These are phyloP conservation scores for Euphorbia tirucalli DNA, from an alignment of 345 rosid species.

Conservation along the genomic window DNA sequence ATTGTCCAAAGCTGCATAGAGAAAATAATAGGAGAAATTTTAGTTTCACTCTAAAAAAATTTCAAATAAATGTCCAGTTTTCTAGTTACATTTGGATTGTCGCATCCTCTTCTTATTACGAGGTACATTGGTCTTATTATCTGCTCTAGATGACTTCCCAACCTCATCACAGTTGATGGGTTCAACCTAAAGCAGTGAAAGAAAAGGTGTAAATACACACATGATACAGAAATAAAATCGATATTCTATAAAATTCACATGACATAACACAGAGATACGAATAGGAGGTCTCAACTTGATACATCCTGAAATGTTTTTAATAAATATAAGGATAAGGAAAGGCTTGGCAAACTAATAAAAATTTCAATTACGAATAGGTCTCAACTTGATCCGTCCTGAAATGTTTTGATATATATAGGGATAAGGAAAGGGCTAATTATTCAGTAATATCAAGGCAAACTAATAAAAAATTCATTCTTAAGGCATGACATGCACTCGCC, in stretches of 20 bases:
- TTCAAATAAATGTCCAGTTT: not conserved
- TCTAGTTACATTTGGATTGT: slow-evolving; percentile 38
- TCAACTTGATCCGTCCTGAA: not conserved
- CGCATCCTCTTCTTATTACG: slow-evolving; percentile 34
- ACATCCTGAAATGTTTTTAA: not conserved
- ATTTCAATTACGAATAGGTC: not conserved
- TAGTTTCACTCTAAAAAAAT: not conserved
- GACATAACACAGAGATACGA: not conserved
- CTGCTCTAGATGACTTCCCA: slow-evolving; percentile 21
- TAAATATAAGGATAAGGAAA: not conserved
- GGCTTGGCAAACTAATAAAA: not conserved
- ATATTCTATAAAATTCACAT: slow-evolving; percentile 7
- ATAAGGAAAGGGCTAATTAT: not conserved
- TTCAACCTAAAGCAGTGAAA: slow-evolving; percentile 34
- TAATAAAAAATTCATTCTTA: not conserved
- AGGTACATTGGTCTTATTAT: slow-evolving; percentile 23
- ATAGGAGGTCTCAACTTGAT: not conserved
- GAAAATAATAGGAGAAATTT: slow-evolving; percentile 1
- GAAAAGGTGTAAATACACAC: slow-evolving; percentile 19
- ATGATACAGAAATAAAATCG: slow-evolving; percentile 12
- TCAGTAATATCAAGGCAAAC: slow-evolving; percentile 6
- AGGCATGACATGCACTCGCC: not conserved
- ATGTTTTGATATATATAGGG: not conserved
- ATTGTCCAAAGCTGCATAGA: slow-evolving; percentile 34
- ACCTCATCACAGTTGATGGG: slow-evolving; percentile 21